Evolutionary conservation across 305 asterid species (phyloP), one percentile per base, ranked within the genome.

Genomic region (Fraxinus ornus): DNA sequence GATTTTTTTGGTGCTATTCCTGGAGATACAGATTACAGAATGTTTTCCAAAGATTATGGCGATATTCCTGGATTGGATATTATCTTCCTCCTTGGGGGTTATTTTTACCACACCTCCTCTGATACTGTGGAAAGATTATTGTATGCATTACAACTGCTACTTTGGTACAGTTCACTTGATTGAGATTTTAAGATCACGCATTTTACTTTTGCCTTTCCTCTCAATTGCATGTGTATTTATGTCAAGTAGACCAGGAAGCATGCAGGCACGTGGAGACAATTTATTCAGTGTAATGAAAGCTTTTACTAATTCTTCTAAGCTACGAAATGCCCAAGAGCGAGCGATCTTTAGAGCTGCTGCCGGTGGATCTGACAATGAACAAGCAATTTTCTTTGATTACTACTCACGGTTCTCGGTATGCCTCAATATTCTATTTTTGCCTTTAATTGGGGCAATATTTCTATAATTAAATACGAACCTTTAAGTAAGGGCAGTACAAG

Each of bases 241-340:
- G 78, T 39, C 49, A 66, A 86, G 84, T 76, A 97, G 98, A 85
- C 98, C 98, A 81, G 99, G 99, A 88, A 97, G 99, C 96, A 88
- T 97, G 87, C 99, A 97, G 91, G 98, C 96, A 24, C 98, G 99
- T 4, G 99, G 99, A 86, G 99, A 97, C 73, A 97, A 97, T 88
- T 85, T 97, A 83, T 78, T 89, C 79, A 90, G 92, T 86, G 35
- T 93, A 77, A 83, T 97, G 91, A 94, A 91, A 89, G 95, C 97
- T 85, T 93, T 97, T 86, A 84, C 95, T 81, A 93, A 87, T 86
- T 94, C 98, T 64, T 88, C 98, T 81, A 86, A 91, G 85, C 90
- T 97, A 80, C 92, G 82, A 88, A 94, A 88, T 89, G 94, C 98
- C 39, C 88, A 81, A 84, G 94, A 90, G 85, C 90, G 98, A 79